These are phyloP conservation scores for Moricandia moricandioides DNA, from an alignment of 345 rosid species.

Conservation along the genomic window DNA sequence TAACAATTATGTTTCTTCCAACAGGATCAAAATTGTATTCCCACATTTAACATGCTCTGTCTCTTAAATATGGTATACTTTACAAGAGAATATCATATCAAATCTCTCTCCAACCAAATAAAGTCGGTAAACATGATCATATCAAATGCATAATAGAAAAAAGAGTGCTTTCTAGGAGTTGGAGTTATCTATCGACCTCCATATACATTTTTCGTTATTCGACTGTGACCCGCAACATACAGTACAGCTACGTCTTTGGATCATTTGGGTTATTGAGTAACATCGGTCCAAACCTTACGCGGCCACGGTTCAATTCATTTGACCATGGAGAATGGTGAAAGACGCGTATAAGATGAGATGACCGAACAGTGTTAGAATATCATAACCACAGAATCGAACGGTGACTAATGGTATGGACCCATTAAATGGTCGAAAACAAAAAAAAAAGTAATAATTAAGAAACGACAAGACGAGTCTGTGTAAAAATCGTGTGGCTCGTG, in stretches of 20 bases:
- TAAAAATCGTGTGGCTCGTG: constrained; percentile 10
- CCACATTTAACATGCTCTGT: constrained; percentile 20
- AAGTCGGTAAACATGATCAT: constrained; percentile 31
- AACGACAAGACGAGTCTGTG: constrained; percentile 11
- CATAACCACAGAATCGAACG: neutral
- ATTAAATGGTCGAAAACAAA: neutral
- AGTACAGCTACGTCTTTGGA: constrained; percentile 14
- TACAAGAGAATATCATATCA: neutral
- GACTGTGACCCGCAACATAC: constrained; percentile 20
- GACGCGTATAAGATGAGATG: constrained; percentile 11
- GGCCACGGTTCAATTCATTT: constrained; percentile 22
- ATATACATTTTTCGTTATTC: constrained; percentile 34
- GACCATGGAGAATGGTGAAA: constrained; percentile 14
- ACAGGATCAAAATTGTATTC: constrained; percentile 2
- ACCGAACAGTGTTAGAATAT: constrained; percentile 8
- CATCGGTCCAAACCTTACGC: constrained; percentile 21
- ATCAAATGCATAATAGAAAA: constrained; percentile 11
- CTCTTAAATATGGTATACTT: constrained; percentile 18
- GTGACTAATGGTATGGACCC: constrained; percentile 5
- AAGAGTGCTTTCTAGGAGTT: constrained; percentile 12
- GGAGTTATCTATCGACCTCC: constrained; percentile 37
- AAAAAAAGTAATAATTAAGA: constrained; percentile 19
- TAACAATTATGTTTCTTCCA: neutral
- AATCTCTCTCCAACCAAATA: constrained; percentile 13
- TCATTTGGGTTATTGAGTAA: constrained; percentile 1